Evolutionary conservation across 805 yeast species (phyloP).

Genomic region (Myxozyma neotropica): DNA sequence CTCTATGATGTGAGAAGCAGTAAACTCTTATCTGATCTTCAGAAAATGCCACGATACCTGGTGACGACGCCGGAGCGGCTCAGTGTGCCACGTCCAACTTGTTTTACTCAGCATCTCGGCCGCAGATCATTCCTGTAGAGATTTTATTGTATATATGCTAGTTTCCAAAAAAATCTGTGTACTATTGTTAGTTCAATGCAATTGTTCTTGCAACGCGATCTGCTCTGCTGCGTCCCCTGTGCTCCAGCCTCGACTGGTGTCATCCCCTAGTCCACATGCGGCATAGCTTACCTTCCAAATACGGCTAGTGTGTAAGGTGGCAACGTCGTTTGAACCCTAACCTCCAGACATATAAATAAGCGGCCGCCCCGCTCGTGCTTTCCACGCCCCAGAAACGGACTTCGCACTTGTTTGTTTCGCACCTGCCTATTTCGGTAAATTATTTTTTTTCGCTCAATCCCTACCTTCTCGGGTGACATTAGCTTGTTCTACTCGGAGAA

Average conservation of each 20-base stretch:
- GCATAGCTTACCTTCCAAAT: background rate
- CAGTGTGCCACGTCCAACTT: too few relatives aligned
- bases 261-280: background rate
- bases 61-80: constrained; percentile 4
- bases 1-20: too few relatives aligned
- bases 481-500: constrained; percentile 36
- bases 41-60: background rate
- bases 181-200: too few relatives aligned
- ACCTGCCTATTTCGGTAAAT: constrained; percentile 3
- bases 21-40: background rate
- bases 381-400: background rate
- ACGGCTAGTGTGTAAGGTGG: background rate
- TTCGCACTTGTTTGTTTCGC: background rate
- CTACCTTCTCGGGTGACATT: constrained; percentile 36
- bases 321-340: constrained; percentile 15
- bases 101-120: too few relatives aligned
- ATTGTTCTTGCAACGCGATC: too few relatives aligned
- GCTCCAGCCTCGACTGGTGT: background rate
- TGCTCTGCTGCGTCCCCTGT: too few relatives aligned
- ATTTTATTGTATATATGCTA: too few relatives aligned
- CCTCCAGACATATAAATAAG: constrained; percentile 11
- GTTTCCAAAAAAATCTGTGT: too few relatives aligned
- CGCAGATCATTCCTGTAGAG: too few relatives aligned
- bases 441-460: background rate
- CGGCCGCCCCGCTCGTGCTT: constrained; percentile 15